Base-by-base conservation (phyloP, 805 yeast genomes). In the Grigorovia transvaalensis region DNA sequence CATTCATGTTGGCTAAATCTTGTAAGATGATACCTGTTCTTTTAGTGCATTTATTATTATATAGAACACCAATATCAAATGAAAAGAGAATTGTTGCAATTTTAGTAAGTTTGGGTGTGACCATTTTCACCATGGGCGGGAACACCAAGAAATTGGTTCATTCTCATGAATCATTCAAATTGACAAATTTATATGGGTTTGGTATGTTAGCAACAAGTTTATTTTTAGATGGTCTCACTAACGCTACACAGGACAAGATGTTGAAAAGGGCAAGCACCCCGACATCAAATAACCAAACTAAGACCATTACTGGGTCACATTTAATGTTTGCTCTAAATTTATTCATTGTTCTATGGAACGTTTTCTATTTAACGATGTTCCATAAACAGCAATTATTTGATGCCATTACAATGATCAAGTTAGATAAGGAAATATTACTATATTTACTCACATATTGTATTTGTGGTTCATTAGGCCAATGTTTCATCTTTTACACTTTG, bases 21-120 rank as follows among this genome's bases (percentile, higher is more conserved):
- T 91, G 98, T 66, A 93, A 93, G 62, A 75, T 93, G 66, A 80
- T 93, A 20, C 99, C 99, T 0, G 96, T 91, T n/a, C 82, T 93
- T 84, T 64, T 86, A 38, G 85, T 93, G 2, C 96, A 89, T 61
- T 70, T 83, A 52, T 58, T 81, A 15, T 59, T 87, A 12, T 91
- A 89, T 69, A 74, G 84, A 45, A 79, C 85, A 4, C 70, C 68
- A 50, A 91, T 88, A 66, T 89, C 96, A 0, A 51, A 67, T 1
- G 81, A 83, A 69, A 93, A 93, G 68, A 86, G 86, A 63, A 54
- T 78, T 15, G 95, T 91, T 18, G 96, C 96, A 0, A 56, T 71
- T 0, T 61, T 77, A n/a, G 91, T 93, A 20, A 90, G 97, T 1
- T 49, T 71, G 0, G 99, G 99, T 2, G 97, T 93, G 12, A 74